phyloP scores from a whole-genome alignment of 2,329 filamentous ascomycete genomes.

The Pochonia chlamydosporia region DNA sequence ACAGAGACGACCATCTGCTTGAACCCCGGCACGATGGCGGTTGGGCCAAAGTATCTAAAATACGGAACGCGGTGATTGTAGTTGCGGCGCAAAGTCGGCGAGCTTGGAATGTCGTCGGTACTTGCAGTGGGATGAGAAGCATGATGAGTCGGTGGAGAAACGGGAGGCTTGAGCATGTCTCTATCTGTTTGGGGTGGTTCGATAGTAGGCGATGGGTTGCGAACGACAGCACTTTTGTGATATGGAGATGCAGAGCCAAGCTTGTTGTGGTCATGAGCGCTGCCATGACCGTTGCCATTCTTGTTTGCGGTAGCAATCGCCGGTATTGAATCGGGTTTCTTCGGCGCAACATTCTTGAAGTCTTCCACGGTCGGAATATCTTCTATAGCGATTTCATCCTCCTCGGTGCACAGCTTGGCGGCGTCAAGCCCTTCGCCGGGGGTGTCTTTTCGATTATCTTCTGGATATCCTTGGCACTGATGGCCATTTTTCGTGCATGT shows the following conservation, averaged over 20 bases:
- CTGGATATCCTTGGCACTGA: constrained; percentile 61
- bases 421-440: constrained; percentile 14
- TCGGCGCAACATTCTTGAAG: neutral
- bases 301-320: neutral
- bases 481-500: constrained; percentile 70
- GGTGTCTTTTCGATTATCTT: constrained; percentile 41
- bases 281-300: neutral
- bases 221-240: neutral
- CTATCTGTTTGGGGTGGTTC: constrained; percentile 1
- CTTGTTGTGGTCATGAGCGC: constrained; percentile 1
- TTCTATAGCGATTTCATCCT: constrained; percentile 9
- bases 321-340: neutral
- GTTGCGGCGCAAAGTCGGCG: constrained; percentile 41
- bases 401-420: constrained; percentile 13
- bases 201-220: neutral
- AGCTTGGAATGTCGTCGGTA: constrained; percentile 24
- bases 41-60: constrained; percentile 86
- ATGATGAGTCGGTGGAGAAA: constrained; percentile 12
- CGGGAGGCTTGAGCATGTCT: neutral
- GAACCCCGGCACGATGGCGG: constrained; percentile 85
- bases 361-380: constrained; percentile 8
- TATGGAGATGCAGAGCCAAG: neutral
- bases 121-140: constrained; percentile 7
- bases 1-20: constrained; percentile 87
- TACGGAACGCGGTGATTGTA: constrained; percentile 70